phyloP scores from a whole-genome alignment of 78 protist species.

The Guillardia theta region DNA sequence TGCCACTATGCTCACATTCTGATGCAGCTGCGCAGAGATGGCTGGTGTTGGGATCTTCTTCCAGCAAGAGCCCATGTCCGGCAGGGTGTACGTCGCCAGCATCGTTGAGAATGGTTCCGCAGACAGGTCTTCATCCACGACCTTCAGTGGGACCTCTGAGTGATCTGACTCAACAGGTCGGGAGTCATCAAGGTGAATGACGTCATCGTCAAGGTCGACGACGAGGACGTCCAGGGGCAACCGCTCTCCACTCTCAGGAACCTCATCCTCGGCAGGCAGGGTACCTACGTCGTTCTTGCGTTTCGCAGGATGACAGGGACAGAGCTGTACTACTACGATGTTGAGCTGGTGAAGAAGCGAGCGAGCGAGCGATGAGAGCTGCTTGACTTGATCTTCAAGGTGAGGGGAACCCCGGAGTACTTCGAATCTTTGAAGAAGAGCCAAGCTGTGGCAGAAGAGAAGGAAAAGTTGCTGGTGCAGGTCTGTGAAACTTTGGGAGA shows the following conservation, averaged over 20 bases:
- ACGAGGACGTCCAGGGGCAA: conserved; percentile 8
- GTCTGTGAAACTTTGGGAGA: neutral
- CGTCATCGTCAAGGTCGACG: conserved; percentile 14
- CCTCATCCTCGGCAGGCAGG: neutral
- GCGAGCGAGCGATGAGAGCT: no score
- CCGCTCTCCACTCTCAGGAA: neutral
- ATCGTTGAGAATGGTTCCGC: neutral
- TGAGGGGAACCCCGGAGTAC: neutral
- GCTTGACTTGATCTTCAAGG: no score
- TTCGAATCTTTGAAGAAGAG: neutral
- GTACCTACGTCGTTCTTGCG: neutral
- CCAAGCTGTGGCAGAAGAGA: neutral
- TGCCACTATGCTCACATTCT: neutral
- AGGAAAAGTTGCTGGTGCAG: neutral
- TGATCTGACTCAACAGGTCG: neutral
- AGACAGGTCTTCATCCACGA: neutral
- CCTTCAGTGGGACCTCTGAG: neutral
- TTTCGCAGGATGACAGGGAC: neutral
- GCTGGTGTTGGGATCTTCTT: conserved; percentile 20
- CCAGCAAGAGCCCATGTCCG: conserved; percentile 17
- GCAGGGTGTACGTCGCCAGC: neutral
- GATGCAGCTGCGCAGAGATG: neutral
- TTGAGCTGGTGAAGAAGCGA: neutral
- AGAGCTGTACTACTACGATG: neutral
- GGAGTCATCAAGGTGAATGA: neutral